Percentiles rank a stretch among this genome's conserved stretches.
phyloP scores from a whole-genome alignment of 23 red algal species.

The Pyropia haitanensis region DNA sequence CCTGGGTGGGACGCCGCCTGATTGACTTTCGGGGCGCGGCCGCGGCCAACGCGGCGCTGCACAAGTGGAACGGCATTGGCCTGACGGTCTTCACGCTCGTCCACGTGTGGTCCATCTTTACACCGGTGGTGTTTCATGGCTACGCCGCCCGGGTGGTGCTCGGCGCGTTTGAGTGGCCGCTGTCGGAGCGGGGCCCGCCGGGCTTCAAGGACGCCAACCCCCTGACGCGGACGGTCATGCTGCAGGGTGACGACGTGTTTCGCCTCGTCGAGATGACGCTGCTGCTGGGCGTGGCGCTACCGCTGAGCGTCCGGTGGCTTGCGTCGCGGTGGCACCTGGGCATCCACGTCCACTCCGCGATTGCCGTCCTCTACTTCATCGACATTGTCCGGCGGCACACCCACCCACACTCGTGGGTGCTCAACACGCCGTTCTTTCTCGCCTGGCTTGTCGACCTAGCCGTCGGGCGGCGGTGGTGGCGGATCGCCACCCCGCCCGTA shows the following conservation, averaged over 20 bases:
- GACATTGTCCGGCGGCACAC: slow-evolving; percentile 23
- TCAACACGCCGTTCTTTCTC: slow-evolving; percentile 27
- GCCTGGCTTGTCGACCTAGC: slow-evolving; percentile 10
- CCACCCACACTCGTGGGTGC: slow-evolving; percentile 22
- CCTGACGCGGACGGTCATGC: slow-evolving; percentile 10
- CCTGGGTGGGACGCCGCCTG: slow-evolving; percentile 5
- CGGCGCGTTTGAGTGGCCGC: slow-evolving; percentile 21
- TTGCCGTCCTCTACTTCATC: slow-evolving; percentile 14
- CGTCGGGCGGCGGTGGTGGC: slow-evolving; percentile 10
- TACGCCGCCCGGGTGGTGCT: slow-evolving; percentile 17
- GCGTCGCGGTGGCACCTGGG: slow-evolving; percentile 14
- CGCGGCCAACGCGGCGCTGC: slow-evolving; percentile 12
- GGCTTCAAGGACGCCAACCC: slow-evolving; percentile 25
- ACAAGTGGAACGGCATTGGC: slow-evolving; percentile 39
- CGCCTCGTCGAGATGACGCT: slow-evolving; percentile 31
- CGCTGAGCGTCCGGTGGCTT: slow-evolving; percentile 17
- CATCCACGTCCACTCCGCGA: slow-evolving; percentile 7
- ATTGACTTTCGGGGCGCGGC: slow-evolving; percentile 4
- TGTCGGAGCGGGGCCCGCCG: slow-evolving; percentile 8
- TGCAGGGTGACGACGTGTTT: slow-evolving; percentile 30
- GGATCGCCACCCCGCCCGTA: neutral
- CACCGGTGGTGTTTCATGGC: slow-evolving; percentile 9
- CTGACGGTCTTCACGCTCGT: slow-evolving; percentile 14
- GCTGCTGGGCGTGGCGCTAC: slow-evolving; percentile 19
- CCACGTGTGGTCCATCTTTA: slow-evolving; percentile 26